These are phyloP conservation scores for Wallacemonas collosoma DNA, from an alignment of 208 protist genomes.

Conservation along the genomic window DNA sequence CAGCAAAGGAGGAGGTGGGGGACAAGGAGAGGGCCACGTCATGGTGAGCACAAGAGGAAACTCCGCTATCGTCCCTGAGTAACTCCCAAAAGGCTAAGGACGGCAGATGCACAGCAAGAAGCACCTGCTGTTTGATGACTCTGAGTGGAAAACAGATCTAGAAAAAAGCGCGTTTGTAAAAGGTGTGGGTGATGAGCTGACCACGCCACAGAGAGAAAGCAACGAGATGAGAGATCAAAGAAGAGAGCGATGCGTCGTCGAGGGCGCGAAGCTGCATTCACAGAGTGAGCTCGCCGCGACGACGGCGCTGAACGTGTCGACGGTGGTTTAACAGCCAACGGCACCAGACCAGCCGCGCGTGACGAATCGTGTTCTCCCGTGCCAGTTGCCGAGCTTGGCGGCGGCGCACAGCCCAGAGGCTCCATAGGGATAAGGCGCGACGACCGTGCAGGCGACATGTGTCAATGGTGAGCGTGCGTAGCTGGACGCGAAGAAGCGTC, in stretches of 20 bases:
- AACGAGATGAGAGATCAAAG: neutral
- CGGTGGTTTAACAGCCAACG: slow-evolving; percentile 26
- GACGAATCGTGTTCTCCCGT: slow-evolving; percentile 13
- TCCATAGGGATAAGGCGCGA: slow-evolving; percentile 28
- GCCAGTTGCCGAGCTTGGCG: slow-evolving; percentile 23
- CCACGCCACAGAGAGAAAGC: too few relatives aligned
- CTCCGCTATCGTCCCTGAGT: too few relatives aligned
- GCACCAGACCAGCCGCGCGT: slow-evolving; percentile 23
- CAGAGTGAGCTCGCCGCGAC: neutral
- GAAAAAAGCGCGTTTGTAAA: too few relatives aligned
- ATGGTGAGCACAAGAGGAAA: too few relatives aligned
- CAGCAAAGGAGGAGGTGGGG: too few relatives aligned
- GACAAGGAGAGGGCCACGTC: too few relatives aligned
- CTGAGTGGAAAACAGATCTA: too few relatives aligned
- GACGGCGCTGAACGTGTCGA: slow-evolving; percentile 20
- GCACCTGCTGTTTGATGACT: too few relatives aligned
- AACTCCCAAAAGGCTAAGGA: too few relatives aligned
- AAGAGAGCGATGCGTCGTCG: neutral
- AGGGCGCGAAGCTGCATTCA: neutral
- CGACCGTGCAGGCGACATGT: slow-evolving; percentile 5
- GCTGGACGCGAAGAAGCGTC: neutral
- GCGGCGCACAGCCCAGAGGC: slow-evolving; percentile 28
- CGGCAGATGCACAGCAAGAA: too few relatives aligned
- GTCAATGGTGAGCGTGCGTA: neutral
- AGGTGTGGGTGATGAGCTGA: too few relatives aligned